phyloP scores from a whole-genome alignment of 495 filamentous ascomycete species.

The Oleoguttula mirabilis region DNA sequence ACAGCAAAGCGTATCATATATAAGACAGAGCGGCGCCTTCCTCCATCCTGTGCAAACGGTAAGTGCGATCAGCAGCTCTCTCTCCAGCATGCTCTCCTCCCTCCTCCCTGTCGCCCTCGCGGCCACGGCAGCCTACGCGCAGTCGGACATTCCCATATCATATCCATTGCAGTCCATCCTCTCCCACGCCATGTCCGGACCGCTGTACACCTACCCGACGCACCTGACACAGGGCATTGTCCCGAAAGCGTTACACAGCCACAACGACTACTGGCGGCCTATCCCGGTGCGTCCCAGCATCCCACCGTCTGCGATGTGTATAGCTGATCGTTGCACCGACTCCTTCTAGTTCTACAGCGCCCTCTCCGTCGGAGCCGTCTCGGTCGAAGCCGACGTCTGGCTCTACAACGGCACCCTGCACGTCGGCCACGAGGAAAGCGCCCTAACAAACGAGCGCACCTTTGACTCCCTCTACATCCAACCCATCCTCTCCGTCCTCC shows the following conservation, averaged over 20 bases:
- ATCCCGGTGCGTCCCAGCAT: no score
- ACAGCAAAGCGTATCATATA: no score
- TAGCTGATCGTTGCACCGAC: background rate
- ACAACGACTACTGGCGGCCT: conserved; percentile 35
- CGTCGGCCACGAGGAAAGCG: conserved; percentile 30
- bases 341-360: conserved; percentile 18
- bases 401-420: conserved; percentile 30
- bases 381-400: conserved; percentile 33
- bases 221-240: conserved; percentile 30
- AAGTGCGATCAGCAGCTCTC: no score
- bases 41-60: no score
- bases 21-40: no score
- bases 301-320: conserved; percentile 21
- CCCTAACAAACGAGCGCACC: conserved; percentile 28
- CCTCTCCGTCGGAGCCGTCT: conserved; percentile 27
- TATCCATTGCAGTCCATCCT: conserved; percentile 29
- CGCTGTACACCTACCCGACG: conserved; percentile 30
- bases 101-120: conserved; percentile 9
- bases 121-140: conserved; percentile 6
- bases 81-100: conserved; percentile 4
- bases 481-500: conserved; percentile 29
- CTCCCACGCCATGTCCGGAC: conserved; percentile 23
- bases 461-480: conserved; percentile 32
- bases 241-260: conserved; percentile 30
- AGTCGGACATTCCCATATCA: conserved; percentile 17